Percentiles rank a stretch among this genome's conserved stretches.
phyloP scores from a whole-genome alignment of 192 early-diverging fungal species.

The Coemansia sp. region DNA sequence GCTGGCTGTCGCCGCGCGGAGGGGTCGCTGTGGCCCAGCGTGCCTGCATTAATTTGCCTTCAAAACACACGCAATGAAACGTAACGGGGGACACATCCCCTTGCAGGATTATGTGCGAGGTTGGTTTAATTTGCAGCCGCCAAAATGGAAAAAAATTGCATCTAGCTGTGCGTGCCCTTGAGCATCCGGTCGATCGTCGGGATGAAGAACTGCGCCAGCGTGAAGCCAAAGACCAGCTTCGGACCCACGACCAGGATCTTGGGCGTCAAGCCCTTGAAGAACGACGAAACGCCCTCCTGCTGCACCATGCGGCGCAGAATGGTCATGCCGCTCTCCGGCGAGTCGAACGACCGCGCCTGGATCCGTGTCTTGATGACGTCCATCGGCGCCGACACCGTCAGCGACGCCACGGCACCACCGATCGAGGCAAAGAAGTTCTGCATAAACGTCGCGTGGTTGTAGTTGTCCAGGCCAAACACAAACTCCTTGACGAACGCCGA shows the following conservation, averaged over 20 bases:
- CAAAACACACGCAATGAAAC: too few species aligned
- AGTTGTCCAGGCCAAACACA: slow-evolving; percentile 84
- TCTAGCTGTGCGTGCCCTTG: slow-evolving; percentile 12
- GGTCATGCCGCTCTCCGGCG: slow-evolving; percentile 79
- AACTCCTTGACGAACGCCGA: slow-evolving; percentile 93
- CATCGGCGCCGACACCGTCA: slow-evolving; percentile 91
- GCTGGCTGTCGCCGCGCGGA: slow-evolving; percentile 42
- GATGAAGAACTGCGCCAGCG: slow-evolving; percentile 92
- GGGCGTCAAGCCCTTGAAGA: slow-evolving; percentile 94
- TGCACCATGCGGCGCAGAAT: slow-evolving; percentile 87
- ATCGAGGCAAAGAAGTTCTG: slow-evolving; percentile 97
- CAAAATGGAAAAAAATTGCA: background rate
- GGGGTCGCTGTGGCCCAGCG: slow-evolving; percentile 25
- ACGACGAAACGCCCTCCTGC: slow-evolving; percentile 85
- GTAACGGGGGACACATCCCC: too few species aligned
- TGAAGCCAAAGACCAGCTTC: slow-evolving; percentile 97
- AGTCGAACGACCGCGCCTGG: slow-evolving; percentile 85
- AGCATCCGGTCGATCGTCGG: slow-evolving; percentile 54
- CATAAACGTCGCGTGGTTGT: slow-evolving; percentile 94
- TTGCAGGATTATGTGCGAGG: too few species aligned
- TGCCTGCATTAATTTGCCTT: background rate
- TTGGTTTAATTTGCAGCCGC: too few species aligned
- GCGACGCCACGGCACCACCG: slow-evolving; percentile 89
- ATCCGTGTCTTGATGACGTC: slow-evolving; percentile 99
- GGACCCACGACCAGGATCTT: slow-evolving; percentile 88